Base-by-base conservation (phyloP, 805 yeast genomes). In the Candida xiaguanensis region DNA sequence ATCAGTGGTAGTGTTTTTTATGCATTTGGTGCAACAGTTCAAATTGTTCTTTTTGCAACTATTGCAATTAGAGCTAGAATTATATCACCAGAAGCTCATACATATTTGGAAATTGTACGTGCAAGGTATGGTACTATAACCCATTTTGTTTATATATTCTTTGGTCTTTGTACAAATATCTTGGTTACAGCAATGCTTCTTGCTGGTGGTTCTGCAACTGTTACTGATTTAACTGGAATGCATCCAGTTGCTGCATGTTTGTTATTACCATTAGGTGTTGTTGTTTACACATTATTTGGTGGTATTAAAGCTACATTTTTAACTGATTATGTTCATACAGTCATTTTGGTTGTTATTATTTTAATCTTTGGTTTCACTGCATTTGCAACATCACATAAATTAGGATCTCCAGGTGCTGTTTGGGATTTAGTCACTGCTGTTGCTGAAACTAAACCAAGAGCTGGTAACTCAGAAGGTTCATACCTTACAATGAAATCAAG, bases 1-100 rank as follows among this genome's bases (percentile, higher is more conserved):
- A 76, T 90, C 29, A 62, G 81, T 24, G 95, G 95, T 34, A 83
- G 91, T 11, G 80, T 74, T 55, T 84, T 79, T 25, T 90, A 90
- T 58, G 96, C 95, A 7, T 77, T 93, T 3, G 98, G 97, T 55
- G 96, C 96, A 1, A 76, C 87, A 39, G 87, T 85, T 40, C 97
- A 90, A 59, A 85, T 90, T 49, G 81, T 88, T 16, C 68, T 88
- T 38, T 90, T 90, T 61, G 87, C 95, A 1, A 81, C 88, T 32
- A 61, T 88, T 42, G 96, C 96, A 9, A 87, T 90, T 47, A 89
- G 85, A 58, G 85, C 89, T 25, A 90, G 90, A 61, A 83, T 82
- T 56, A 78, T 81, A 48, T 96, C 96, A 11, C 96, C 97, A 3
- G 82, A 80, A 35, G 95, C 95, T 2, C 97, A 90, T 64, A 88